These are phyloP conservation scores for Penicillium aurantiogriseum DNA, from an alignment of 2,329 filamentous ascomycete genomes.

Conservation along the genomic window DNA sequence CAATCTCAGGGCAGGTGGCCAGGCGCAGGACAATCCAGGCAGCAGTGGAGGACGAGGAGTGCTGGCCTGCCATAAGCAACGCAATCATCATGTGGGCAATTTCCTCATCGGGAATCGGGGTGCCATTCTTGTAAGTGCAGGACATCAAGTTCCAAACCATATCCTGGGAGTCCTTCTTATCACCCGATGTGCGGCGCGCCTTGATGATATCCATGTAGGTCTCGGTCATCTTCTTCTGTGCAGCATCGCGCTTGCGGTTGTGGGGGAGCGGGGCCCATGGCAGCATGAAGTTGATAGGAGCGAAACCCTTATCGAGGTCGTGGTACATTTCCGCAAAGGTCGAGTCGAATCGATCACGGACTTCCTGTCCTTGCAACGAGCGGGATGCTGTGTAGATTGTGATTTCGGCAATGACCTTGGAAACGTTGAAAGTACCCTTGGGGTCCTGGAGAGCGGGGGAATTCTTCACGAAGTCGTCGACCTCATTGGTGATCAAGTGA, in stretches of 20 bases:
- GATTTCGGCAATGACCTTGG: constrained; percentile 75
- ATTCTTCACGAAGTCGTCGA: constrained; percentile 69
- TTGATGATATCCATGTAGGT: constrained; percentile 81
- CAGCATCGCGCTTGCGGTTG: constrained; percentile 76
- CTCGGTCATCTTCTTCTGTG: constrained; percentile 75
- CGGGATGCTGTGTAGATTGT: constrained; percentile 89
- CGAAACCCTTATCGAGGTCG: constrained; percentile 87
- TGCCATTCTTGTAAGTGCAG: constrained; percentile 80
- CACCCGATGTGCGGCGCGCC: constrained; percentile 60
- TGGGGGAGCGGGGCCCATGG: constrained; percentile 87
- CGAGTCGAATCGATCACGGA: constrained; percentile 76
- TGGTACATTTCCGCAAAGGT: constrained; percentile 80
- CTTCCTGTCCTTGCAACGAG: constrained; percentile 78
- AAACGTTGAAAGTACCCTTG: constrained; percentile 68
- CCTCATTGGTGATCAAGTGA: constrained; percentile 72
- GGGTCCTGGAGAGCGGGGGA: constrained; percentile 65
- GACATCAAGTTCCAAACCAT: constrained; percentile 92
- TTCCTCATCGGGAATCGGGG: constrained; percentile 74
- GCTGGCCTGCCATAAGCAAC: constrained; percentile 86
- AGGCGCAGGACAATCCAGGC: constrained; percentile 83
- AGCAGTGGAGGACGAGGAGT: constrained; percentile 80
- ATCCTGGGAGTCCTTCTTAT: constrained; percentile 60
- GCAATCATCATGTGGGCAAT: constrained; percentile 94
- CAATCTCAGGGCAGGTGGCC: constrained; percentile 72
- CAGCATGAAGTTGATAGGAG: constrained; percentile 83